Evolutionary conservation across 2,329 filamentous ascomycete genomes (phyloP), one percentile per base, ranked within the genome.

Genomic region (Fusarium sp.): DNA sequence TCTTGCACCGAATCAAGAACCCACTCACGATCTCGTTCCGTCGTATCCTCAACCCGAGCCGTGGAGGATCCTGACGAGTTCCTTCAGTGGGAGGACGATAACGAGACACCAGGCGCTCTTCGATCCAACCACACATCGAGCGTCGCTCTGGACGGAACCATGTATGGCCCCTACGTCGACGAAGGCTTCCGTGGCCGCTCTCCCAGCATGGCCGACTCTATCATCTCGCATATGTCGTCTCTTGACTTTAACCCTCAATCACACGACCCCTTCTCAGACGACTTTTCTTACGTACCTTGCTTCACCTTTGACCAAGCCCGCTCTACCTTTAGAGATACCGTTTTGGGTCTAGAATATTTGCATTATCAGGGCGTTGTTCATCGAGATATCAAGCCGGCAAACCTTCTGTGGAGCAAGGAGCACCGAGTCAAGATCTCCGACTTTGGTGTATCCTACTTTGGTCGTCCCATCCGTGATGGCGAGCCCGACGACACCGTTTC

Each of bases 361-460:
- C 92, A 96, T 77, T 95, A 93, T 73, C 90, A 94, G 77, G 92
- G 92, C 14, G 92, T 95, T 46, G 91, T 94, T 25, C 92, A 95
- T 75, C 88, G 92, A 54, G 92, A 95, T 75, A 94, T 95, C 79
- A 95, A 94, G 77, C 92, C 92, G 1, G 94, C 95, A 36, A 98
- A 98, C 77, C 85, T 99, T 6, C 84, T 99, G 6, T 93, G 95
- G 83, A 96, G 93, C 55, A 89, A 84, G 73, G 91, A 93, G 69
- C 90, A 94, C 73, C 89, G 91, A 13, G 93, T 97, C 76, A 99
- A 99, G 83, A 99, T 99, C 65, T 98, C 96, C 5, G 96, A 99
- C 77, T 99, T 99, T 82, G 96, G 96, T 31, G 96, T 99, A 1
- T 99, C 96, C 1, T 99, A 98, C 79, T 93, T 99, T 68, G 96